Percentiles rank a stretch among this genome's conserved stretches.
phyloP scores from a whole-genome alignment of 192 early-diverging fungal genomes.

The Entophlyctis luteolus region DNA sequence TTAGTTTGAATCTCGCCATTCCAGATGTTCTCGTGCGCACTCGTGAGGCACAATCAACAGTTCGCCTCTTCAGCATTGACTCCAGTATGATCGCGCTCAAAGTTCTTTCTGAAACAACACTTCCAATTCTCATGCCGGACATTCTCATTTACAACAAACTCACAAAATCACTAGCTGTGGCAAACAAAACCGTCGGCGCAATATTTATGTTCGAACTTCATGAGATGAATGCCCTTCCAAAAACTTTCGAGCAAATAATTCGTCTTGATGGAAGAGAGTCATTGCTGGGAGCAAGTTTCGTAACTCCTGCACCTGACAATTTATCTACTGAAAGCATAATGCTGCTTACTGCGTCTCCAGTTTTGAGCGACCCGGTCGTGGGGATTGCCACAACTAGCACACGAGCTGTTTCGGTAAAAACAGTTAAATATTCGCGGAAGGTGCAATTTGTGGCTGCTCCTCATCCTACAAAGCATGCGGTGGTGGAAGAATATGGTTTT shows the following conservation, averaged over 20 bases:
- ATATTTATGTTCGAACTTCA: neutral
- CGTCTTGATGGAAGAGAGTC: neutral
- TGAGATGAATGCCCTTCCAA: neutral
- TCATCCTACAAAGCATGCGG: too few relatives aligned
- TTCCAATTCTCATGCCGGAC: constrained; percentile 10
- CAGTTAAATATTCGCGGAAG: too few relatives aligned
- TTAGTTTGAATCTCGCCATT: neutral
- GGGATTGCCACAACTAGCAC: too few relatives aligned
- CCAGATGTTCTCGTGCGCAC: neutral
- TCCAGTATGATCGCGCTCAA: neutral
- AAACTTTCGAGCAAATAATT: neutral
- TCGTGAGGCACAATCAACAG: neutral
- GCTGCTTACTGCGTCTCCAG: too few relatives aligned
- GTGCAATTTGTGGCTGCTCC: too few relatives aligned
- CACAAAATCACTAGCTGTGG: neutral
- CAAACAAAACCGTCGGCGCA: neutral
- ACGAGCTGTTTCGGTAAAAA: too few relatives aligned
- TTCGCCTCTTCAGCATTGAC: neutral
- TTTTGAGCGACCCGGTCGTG: too few relatives aligned
- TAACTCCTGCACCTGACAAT: neutral
- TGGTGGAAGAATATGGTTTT: too few relatives aligned
- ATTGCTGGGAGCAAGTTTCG: neutral
- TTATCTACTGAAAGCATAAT: too few relatives aligned
- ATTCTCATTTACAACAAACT: neutral
- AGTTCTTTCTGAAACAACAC: neutral